Conservation (phyloP, 148 eudicot genomes). For the Dysphania ambrosioides region DNA sequence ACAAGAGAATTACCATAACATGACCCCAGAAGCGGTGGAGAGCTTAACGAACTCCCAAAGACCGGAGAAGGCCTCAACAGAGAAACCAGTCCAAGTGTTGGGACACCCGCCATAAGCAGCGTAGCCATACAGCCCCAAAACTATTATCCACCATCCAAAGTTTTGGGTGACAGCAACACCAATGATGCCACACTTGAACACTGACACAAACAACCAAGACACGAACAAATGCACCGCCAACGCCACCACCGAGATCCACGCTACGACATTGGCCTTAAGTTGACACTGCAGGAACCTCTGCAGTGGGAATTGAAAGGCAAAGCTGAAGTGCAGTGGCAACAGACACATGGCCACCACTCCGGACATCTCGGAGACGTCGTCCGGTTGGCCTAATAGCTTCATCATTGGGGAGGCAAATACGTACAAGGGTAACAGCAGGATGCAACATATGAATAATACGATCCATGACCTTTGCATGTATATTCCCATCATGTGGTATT, state of each 20-base stretch:
- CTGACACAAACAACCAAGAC: slow-evolving; percentile 36
- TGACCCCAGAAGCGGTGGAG: slow-evolving; percentile 44
- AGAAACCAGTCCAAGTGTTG: slow-evolving; percentile 47
- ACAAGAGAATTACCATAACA: slow-evolving; percentile 56
- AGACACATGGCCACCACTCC: no score
- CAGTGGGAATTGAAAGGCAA: slow-evolving; percentile 44
- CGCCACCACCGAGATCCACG: slow-evolving; percentile 33
- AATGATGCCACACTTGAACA: slow-evolving; percentile 28
- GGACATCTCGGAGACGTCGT: slow-evolving; percentile 32
- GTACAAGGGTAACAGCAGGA: slow-evolving; percentile 33
- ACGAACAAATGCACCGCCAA: slow-evolving; percentile 25
- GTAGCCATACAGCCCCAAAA: slow-evolving; percentile 31
- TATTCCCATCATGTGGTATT: slow-evolving; percentile 48
- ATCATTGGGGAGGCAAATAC: slow-evolving; percentile 35
- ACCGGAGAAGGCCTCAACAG: slow-evolving; percentile 44
- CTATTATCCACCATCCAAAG: slow-evolving; percentile 44
- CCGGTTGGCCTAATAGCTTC: slow-evolving; percentile 38
- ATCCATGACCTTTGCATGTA: slow-evolving; percentile 51
- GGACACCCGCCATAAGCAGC: slow-evolving; percentile 36
- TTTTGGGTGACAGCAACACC: slow-evolving; percentile 30
- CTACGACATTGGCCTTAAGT: slow-evolving; percentile 28
- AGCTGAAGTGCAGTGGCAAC: slow-evolving; percentile 41
- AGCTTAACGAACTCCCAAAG: slow-evolving; percentile 49
- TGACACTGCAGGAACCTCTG: slow-evolving; percentile 49
- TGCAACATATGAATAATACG: slow-evolving; percentile 29